Percentiles rank a stretch among this genome's conserved stretches.
These are phyloP conservation scores for Fomitopsis palustris DNA, from an alignment of 1,284 basidiomycete genomes.

Conservation along the genomic window DNA sequence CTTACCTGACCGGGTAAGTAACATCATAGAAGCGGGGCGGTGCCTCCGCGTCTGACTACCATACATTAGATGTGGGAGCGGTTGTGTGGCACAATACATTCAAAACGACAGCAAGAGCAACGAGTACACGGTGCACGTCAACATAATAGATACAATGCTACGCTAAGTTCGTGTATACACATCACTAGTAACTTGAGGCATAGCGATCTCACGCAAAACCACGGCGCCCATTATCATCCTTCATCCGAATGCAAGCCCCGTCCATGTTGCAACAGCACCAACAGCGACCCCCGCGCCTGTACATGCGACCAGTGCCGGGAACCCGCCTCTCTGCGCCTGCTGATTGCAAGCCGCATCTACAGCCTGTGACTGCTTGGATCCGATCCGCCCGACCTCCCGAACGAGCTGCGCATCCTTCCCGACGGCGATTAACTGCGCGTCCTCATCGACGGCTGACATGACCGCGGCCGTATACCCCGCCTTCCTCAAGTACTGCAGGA, in stretches of 20 bases:
- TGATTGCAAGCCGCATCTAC: constrained; percentile 6
- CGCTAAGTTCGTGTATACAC: neutral
- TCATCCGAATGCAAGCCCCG: constrained; percentile 9
- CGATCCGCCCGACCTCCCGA: neutral
- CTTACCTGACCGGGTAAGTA: neutral
- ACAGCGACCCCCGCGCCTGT: neutral
- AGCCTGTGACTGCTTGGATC: constrained; percentile 1
- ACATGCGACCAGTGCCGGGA: neutral
- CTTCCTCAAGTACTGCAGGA: neutral
- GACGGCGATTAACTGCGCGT: constrained; percentile 4
- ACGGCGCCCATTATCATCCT: neutral
- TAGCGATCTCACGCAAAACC: neutral
- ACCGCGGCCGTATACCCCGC: neutral
- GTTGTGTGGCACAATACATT: neutral
- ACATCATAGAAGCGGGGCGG: neutral
- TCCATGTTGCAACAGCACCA: constrained; percentile 7
- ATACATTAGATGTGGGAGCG: neutral
- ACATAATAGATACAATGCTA: neutral
- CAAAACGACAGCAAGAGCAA: neutral
- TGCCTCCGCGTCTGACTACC: neutral
- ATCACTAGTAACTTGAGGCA: neutral
- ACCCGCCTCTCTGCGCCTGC: neutral
- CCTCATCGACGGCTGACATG: neutral
- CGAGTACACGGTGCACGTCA: neutral
- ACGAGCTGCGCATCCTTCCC: constrained; percentile 6